Conservation (phyloP, 768 basidiomycete genomes). For the Suillus hirtellus region DNA sequence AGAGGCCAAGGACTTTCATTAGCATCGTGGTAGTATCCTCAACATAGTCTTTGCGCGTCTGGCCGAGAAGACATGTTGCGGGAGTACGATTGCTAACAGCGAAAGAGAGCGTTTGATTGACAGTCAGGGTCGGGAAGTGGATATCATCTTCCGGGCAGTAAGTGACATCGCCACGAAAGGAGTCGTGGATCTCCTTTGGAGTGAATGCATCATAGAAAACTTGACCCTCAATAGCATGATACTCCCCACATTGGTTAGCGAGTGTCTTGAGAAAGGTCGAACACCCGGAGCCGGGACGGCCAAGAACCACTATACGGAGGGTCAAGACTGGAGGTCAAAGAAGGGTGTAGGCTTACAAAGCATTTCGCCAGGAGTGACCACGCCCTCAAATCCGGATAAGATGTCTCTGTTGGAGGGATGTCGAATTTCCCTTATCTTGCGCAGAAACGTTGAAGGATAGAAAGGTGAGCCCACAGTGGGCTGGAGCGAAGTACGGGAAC, state of each 20-base stretch:
- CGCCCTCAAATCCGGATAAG: slow-evolving; percentile 53
- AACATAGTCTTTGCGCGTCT: slow-evolving; percentile 37
- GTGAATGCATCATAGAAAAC: slow-evolving; percentile 77
- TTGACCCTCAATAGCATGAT: slow-evolving; percentile 64
- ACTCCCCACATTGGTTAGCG: slow-evolving; percentile 76
- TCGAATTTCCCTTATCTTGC: slow-evolving; percentile 43
- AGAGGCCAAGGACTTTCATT: slow-evolving; percentile 73
- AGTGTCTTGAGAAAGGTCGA: slow-evolving; percentile 81
- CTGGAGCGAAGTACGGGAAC: slow-evolving; percentile 54
- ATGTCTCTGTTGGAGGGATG: slow-evolving; percentile 65
- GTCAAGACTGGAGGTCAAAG: background rate
- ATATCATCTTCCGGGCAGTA: slow-evolving; percentile 86
- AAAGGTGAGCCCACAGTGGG: slow-evolving; percentile 63
- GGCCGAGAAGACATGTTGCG: slow-evolving; percentile 44
- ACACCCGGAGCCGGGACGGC: slow-evolving; percentile 84
- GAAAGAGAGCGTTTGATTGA: slow-evolving; percentile 72
- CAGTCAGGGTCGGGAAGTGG: slow-evolving; percentile 83
- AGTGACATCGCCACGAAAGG: slow-evolving; percentile 76
- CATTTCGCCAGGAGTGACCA: slow-evolving; percentile 65
- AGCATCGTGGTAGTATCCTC: slow-evolving; percentile 42
- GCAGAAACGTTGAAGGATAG: slow-evolving; percentile 49
- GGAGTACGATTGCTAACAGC: slow-evolving; percentile 71
- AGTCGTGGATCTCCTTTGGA: slow-evolving; percentile 58
- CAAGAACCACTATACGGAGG: slow-evolving; percentile 69
- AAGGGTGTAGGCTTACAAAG: slow-evolving; percentile 47